Percentiles rank a stretch among this genome's conserved stretches.
Conservation (phyloP, 1,284 basidiomycete species). For the Dichomitus squalens region DNA sequence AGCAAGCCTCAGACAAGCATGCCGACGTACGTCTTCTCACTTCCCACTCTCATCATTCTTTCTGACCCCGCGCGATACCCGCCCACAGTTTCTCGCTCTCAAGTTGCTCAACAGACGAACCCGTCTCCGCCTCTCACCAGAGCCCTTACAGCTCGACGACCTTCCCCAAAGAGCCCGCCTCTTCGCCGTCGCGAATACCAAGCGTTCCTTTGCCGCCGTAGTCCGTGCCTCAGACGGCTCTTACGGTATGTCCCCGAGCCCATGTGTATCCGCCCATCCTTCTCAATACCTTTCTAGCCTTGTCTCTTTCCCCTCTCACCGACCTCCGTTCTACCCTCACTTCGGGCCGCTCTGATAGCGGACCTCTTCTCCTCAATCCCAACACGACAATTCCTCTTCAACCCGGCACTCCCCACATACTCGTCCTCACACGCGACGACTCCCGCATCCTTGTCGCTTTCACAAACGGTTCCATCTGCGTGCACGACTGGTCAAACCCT, state of each 20-base stretch:
- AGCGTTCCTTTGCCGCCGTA: slow-evolving; percentile 69
- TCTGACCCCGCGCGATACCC: neutral
- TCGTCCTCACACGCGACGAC: slow-evolving; percentile 60
- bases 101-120: slow-evolving; percentile 59
- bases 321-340: slow-evolving; percentile 56
- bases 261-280: neutral
- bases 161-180: slow-evolving; percentile 44
- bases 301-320: slow-evolving; percentile 58
- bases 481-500: slow-evolving; percentile 54
- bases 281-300: slow-evolving; percentile 38
- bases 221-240: slow-evolving; percentile 38
- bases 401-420: slow-evolving; percentile 47
- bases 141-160: slow-evolving; percentile 45
- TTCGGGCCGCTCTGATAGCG: slow-evolving; percentile 36
- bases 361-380: slow-evolving; percentile 45
- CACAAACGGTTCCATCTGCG: slow-evolving; percentile 55
- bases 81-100: slow-evolving; percentile 46
- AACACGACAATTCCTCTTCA: slow-evolving; percentile 48
- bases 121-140: slow-evolving; percentile 59
- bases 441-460: slow-evolving; percentile 61
- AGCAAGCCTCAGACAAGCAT: slow-evolving; percentile 43
- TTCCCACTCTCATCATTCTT: neutral
- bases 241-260: slow-evolving; percentile 36
- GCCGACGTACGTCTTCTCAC: slow-evolving; percentile 41
- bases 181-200: slow-evolving; percentile 58